Conservation (phyloP, 2,329 filamentous ascomycete genomes). For the Ceratocystis harringtonii region DNA sequence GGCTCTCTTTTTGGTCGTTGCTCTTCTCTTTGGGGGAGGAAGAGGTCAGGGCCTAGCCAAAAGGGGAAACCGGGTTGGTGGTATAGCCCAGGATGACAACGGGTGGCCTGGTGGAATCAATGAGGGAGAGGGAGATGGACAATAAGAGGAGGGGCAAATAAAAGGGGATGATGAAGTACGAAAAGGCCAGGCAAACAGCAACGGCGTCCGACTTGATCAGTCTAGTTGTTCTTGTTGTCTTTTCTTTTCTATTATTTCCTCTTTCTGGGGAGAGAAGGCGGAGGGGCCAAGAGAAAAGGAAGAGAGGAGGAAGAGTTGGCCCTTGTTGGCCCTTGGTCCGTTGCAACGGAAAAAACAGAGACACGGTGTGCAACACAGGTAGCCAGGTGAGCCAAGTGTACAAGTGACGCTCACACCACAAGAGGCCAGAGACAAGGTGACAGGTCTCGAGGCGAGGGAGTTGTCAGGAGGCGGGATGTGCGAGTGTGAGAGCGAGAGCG, state of each 20-base stretch:
- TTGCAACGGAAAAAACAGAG: not conserved
- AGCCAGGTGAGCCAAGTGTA: not conserved
- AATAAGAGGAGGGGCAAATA: not conserved
- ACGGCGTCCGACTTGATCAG: not conserved
- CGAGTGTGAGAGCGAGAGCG: not conserved
- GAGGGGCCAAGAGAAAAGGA: not conserved
- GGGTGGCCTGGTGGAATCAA: not conserved
- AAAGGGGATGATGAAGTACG: not conserved
- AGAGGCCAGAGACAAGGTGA: not conserved
- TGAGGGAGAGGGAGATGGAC: not conserved
- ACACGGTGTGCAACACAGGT: conserved; percentile 4
- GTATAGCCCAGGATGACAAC: conserved; percentile 4
- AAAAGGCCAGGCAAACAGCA: not conserved
- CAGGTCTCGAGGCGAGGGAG: not conserved
- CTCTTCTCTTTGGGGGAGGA: not conserved
- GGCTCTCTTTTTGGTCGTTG: conserved; percentile 4
- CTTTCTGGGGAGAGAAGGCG: not conserved
- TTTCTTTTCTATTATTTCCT: not conserved
- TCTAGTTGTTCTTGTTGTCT: not conserved
- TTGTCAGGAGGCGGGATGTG: not conserved
- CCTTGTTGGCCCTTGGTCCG: not conserved
- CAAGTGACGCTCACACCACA: not conserved
- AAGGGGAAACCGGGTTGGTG: conserved; percentile 4
- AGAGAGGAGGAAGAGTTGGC: not conserved
- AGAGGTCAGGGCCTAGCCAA: not conserved